Evolutionary conservation across 2,329 filamentous ascomycete species (phyloP).

Genomic region (Moelleriella libera): DNA sequence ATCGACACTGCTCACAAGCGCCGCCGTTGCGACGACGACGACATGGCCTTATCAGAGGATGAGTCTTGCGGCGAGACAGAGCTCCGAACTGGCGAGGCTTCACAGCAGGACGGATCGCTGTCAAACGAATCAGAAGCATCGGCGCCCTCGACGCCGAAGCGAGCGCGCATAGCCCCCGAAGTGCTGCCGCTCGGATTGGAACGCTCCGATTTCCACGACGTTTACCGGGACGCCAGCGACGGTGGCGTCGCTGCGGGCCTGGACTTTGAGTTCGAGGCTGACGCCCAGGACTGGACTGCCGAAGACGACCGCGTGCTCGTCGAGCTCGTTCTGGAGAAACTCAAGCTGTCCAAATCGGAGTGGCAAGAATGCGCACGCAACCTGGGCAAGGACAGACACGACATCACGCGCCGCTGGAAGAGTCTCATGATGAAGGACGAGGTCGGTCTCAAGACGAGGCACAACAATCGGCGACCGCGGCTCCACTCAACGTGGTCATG

Average conservation of each 20-base stretch:
- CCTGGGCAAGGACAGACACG: conserved; percentile 44
- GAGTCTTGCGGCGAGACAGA: conserved; percentile 21
- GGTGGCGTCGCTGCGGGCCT: conserved; percentile 15
- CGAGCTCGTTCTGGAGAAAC: conserved; percentile 53
- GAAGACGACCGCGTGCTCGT: conserved; percentile 53
- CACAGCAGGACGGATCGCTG: conserved; percentile 7
- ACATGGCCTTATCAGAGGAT: conserved; percentile 10
- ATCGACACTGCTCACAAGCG: conserved; percentile 37
- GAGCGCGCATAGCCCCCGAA: conserved; percentile 44
- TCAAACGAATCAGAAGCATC: neutral
- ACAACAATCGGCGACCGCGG: conserved; percentile 25
- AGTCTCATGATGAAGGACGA: conserved; percentile 45
- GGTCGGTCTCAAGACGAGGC: conserved; percentile 39
- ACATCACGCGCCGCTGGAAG: conserved; percentile 47
- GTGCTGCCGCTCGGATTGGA: conserved; percentile 45
- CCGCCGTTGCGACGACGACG: conserved; percentile 21
- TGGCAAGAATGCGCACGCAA: conserved; percentile 55
- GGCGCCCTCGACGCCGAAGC: conserved; percentile 41
- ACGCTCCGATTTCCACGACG: conserved; percentile 40
- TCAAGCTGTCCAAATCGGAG: conserved; percentile 48
- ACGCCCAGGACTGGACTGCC: conserved; percentile 39
- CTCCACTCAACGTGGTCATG: conserved; percentile 43
- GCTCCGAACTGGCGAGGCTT: conserved; percentile 7
- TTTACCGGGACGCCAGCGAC: conserved; percentile 22
- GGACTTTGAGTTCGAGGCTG: conserved; percentile 27